phyloP scores from a whole-genome alignment of 345 rosid genomes.

The Excoecaria agallocha region DNA sequence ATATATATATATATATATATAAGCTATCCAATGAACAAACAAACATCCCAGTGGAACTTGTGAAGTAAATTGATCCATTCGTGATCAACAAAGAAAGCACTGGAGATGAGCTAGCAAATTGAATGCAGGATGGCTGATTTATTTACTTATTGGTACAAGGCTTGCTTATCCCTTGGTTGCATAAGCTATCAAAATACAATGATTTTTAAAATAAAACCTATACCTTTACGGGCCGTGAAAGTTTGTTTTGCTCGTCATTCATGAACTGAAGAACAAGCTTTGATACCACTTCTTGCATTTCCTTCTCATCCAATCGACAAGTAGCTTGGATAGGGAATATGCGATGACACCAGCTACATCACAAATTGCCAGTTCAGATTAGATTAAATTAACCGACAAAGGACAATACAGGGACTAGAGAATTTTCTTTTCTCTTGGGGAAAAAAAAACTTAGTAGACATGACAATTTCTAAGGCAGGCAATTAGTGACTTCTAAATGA shows the following conservation, averaged over 20 bases:
- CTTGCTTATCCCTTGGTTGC: background rate
- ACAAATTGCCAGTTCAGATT: slow-evolving; percentile 19
- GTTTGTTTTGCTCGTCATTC: slow-evolving; percentile 44
- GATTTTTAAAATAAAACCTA: background rate
- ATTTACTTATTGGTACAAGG: background rate
- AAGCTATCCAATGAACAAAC: no score
- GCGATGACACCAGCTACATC: slow-evolving; percentile 92
- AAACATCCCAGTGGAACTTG: no score
- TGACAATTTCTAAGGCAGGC: no score
- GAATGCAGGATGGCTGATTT: background rate
- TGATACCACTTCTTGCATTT: slow-evolving; percentile 57
- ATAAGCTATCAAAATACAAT: background rate
- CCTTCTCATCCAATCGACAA: slow-evolving; percentile 69
- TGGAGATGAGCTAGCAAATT: background rate
- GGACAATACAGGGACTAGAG: background rate
- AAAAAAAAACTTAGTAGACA: no score
- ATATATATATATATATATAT: no score
- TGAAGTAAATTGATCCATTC: no score
- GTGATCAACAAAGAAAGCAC: background rate
- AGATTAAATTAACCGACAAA: background rate
- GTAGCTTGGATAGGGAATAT: slow-evolving; percentile 91
- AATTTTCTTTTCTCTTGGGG: no score
- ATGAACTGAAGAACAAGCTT: slow-evolving; percentile 67
- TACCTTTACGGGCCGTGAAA: slow-evolving; percentile 67
- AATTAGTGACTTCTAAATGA: no score